Percentiles rank a stretch among this genome's conserved stretches.
phyloP scores from a whole-genome alignment of 148 eudicot genomes.

The Rhododendron williamsianum region DNA sequence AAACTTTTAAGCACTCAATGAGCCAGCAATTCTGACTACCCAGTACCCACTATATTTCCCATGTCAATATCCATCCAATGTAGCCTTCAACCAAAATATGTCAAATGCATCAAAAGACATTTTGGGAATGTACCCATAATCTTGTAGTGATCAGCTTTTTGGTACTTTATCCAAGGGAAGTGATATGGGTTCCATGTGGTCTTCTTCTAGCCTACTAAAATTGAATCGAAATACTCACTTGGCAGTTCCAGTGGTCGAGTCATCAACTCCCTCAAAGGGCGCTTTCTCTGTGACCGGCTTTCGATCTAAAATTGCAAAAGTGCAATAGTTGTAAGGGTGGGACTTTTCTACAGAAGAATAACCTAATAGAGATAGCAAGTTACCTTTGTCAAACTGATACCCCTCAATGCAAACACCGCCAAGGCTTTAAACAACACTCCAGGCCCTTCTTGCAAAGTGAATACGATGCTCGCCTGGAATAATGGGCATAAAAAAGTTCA shows the following conservation, averaged over 20 bases:
- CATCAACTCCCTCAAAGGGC: constrained; percentile 85
- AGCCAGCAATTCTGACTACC: background rate
- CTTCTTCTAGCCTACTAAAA: background rate
- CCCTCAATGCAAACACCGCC: constrained; percentile 83
- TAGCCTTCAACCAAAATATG: background rate
- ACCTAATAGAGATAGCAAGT: background rate
- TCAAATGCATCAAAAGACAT: background rate
- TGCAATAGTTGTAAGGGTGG: background rate
- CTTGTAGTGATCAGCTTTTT: background rate
- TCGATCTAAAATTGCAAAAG: constrained; percentile 47
- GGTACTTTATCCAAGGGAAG: too few relatives aligned
- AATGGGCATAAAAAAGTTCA: background rate
- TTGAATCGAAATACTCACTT: constrained; percentile 46
- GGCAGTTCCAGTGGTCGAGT: constrained; percentile 76
- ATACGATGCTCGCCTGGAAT: constrained; percentile 78
- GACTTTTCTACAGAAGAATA: background rate
- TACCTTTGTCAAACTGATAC: constrained; percentile 84
- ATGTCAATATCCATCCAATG: background rate
- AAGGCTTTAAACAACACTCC: constrained; percentile 86
- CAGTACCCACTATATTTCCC: background rate
- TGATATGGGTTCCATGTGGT: background rate
- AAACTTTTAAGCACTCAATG: background rate
- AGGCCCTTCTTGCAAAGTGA: constrained; percentile 86
- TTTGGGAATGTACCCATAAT: background rate
- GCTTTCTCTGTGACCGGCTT: constrained; percentile 87